These are phyloP conservation scores for Acephala macrosclerotiorum DNA, from an alignment of 2,329 filamentous ascomycete genomes.

Conservation along the genomic window DNA sequence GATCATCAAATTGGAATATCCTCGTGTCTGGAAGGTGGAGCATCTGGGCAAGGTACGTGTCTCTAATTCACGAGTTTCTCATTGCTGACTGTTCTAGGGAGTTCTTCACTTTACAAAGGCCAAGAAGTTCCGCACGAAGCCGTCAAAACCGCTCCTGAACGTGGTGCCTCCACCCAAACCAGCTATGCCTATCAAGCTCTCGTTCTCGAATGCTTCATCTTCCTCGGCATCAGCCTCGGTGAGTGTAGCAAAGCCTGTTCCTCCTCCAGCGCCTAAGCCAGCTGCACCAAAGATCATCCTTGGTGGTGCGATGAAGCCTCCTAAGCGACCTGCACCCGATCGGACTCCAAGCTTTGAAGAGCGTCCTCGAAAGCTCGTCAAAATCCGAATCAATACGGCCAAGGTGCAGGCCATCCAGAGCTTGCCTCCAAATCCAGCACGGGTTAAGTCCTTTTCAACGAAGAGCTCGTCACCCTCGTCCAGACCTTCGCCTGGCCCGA, in stretches of 20 bases:
- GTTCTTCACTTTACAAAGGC: conserved; percentile 40
- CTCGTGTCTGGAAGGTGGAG: conserved; percentile 53
- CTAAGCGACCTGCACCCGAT: conserved; percentile 33
- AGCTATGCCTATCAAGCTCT: background rate
- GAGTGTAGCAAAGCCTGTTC: background rate
- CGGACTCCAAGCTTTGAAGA: conserved; percentile 20
- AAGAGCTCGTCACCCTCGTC: conserved; percentile 34
- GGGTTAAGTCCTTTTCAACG: conserved; percentile 24
- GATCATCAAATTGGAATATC: conserved; percentile 54
- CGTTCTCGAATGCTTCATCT: background rate
- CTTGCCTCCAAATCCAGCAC: conserved; percentile 31
- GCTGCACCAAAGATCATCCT: conserved; percentile 16
- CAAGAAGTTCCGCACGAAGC: conserved; percentile 39
- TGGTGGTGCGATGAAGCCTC: conserved; percentile 19
- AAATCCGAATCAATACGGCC: conserved; percentile 22
- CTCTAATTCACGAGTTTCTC: background rate
- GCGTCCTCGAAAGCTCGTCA: conserved; percentile 33
- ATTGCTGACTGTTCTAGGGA: conserved; percentile 33
- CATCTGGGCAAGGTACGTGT: conserved; percentile 47
- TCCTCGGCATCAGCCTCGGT: background rate
- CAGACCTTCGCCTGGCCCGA: conserved; percentile 29
- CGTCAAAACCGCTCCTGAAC: conserved; percentile 17
- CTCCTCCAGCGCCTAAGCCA: conserved; percentile 13
- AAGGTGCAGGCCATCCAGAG: conserved; percentile 35
- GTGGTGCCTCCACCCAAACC: conserved; percentile 12